phyloP scores from a whole-genome alignment of 495 filamentous ascomycete genomes.

The Lichina pygmaea region DNA sequence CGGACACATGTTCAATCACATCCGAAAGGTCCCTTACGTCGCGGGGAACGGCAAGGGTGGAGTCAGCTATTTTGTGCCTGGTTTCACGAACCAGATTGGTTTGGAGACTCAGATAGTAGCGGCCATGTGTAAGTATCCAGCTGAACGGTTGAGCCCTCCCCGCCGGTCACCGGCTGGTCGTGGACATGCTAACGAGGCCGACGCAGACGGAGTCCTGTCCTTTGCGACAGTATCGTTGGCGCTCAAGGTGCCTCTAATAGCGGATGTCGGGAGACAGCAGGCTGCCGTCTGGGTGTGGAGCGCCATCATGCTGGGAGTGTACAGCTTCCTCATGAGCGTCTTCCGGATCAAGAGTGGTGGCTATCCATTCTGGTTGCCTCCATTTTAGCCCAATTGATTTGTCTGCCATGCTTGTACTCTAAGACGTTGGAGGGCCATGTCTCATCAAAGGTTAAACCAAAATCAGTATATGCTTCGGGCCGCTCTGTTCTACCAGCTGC shows the following conservation, averaged over 20 bases:
- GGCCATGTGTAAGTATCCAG: slow-evolving; percentile 56
- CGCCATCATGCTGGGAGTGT: slow-evolving; percentile 48
- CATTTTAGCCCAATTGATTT: slow-evolving; percentile 25
- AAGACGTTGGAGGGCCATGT: no score
- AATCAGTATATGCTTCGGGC: no score
- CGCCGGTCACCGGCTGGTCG: no score
- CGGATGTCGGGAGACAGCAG: slow-evolving; percentile 51
- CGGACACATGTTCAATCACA: slow-evolving; percentile 99
- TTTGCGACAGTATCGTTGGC: slow-evolving; percentile 76
- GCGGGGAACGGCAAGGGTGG: slow-evolving; percentile 63
- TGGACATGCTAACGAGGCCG: background rate
- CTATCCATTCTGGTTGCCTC: slow-evolving; percentile 83
- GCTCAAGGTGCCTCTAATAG: slow-evolving; percentile 70
- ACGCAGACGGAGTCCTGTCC: slow-evolving; percentile 65
- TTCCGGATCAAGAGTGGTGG: slow-evolving; percentile 88
- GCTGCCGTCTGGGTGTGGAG: slow-evolving; percentile 65
- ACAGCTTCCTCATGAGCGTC: slow-evolving; percentile 80
- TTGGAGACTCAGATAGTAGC: slow-evolving; percentile 92
- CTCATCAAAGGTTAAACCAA: no score
- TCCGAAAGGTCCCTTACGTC: slow-evolving; percentile 89
- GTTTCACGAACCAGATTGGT: slow-evolving; percentile 88
- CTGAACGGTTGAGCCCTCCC: no score
- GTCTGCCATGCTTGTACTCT: no score
- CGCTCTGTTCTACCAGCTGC: no score
- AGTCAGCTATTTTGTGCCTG: slow-evolving; percentile 72